Base-by-base conservation (phyloP, 331 rosid species). In the Acacia concinna region DNA sequence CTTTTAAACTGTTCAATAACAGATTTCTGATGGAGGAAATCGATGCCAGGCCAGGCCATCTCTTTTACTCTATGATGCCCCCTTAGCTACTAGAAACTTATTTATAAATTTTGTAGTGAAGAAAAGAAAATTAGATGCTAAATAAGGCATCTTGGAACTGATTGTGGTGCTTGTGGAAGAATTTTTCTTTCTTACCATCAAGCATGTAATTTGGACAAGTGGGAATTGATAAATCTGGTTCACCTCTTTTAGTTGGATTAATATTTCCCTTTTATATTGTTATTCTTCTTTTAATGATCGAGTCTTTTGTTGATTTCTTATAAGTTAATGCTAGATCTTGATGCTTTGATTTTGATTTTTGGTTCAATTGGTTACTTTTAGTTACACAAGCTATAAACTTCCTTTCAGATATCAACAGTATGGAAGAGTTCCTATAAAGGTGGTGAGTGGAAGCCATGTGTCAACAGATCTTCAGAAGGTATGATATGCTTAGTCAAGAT, bases 391-490 rank as follows among this genome's bases (percentile, higher is more conserved):
- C 65, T 71, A 25, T 76, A 64, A 35, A 83, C 69, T 84, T 76
- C 77, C 47, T 75, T 83, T 85, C 85, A 95, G 99, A 90, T 95
- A 78, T 88, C 92, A 73, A 93, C 99, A 57, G 88, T 95, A 52
- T 95, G 99, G 99, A 93, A 84, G 88, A 86, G 32, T 80, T 89
- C 92, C 51, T 84, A 85, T 85, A 93, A 59, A 91, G 91, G 97
- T 38, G 91, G 85, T 18, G 91, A 86, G 62, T 93, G 98, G 97
- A 93, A 85, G 80, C 93, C 98, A 30, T 90, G 98, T 81, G 89
- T 88, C 37, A 84, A 78, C 84, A 85, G 59, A 70, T 90, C 97
- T 59, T 86, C 88, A 20, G 86, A 86, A 91, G 99, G 99, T 93
- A 84, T 15, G 41, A 15, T 13, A 57, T 56, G 64, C 60, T 44